Conservation (phyloP, 164 flowering plant genomes). For the Annona cherimola region DNA sequence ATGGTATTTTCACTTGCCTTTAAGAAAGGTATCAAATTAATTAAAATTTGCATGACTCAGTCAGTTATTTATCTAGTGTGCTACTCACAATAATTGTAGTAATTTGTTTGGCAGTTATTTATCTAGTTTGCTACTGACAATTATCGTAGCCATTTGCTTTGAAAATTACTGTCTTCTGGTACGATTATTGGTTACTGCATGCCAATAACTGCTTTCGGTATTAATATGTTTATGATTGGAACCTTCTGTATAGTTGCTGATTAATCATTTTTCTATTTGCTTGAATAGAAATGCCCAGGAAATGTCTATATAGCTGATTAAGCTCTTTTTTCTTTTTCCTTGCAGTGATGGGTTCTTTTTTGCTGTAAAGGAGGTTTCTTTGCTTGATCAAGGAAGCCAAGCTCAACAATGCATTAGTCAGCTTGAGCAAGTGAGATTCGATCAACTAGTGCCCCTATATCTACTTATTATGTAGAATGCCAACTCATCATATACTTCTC, state of each 20-base stretch:
- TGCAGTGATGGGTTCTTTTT: slow-evolving; percentile 82
- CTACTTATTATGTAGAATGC: no score
- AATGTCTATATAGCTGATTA: not conserved
- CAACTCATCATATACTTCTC: no score
- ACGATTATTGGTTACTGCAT: not conserved
- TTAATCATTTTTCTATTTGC: not conserved
- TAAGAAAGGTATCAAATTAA: no score
- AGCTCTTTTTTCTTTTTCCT: slow-evolving; percentile 2
- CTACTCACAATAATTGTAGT: no score
- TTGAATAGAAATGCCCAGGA: not conserved
- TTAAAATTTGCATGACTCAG: no score
- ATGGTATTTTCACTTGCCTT: no score
- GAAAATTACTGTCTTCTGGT: not conserved
- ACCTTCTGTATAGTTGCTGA: not conserved
- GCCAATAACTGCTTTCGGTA: not conserved
- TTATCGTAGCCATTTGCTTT: no score
- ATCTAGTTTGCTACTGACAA: no score
- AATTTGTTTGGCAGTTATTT: no score
- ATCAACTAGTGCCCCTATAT: not conserved
- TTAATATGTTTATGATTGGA: not conserved
- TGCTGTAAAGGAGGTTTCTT: slow-evolving; percentile 90
- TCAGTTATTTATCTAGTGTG: no score
- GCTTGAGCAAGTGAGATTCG: slow-evolving; percentile 72
- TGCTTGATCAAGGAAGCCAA: slow-evolving; percentile 77
- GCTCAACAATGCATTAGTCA: slow-evolving; percentile 60